phyloP scores from a whole-genome alignment of 805 yeast genomes.

The Metschnikowia peoriensis region DNA sequence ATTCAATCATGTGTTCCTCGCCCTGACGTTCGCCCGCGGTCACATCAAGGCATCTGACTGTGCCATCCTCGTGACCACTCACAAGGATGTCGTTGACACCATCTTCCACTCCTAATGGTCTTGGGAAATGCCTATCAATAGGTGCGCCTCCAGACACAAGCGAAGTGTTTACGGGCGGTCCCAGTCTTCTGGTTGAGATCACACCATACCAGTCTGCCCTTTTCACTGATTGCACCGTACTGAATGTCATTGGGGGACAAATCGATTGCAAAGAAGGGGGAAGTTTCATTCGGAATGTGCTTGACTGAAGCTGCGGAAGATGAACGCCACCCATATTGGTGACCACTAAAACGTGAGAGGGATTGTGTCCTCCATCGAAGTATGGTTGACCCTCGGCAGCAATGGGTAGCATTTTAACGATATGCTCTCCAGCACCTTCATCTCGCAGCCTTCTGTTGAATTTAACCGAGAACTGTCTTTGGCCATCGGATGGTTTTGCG shows the following conservation, averaged over 20 bases:
- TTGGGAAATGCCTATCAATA: constrained; percentile 31
- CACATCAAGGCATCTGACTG: constrained; percentile 80
- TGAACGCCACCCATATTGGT: constrained; percentile 65
- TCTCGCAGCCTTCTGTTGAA: constrained; percentile 22
- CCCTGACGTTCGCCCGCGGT: constrained; percentile 61
- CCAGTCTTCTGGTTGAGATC: constrained; percentile 39
- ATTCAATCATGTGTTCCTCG: constrained; percentile 30
- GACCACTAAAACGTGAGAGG: constrained; percentile 57
- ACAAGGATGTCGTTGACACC: constrained; percentile 53
- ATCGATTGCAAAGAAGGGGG: constrained; percentile 83
- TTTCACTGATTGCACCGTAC: constrained; percentile 52
- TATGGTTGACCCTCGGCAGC: constrained; percentile 56
- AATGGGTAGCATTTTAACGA: constrained; percentile 31
- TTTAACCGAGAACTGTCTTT: constrained; percentile 26
- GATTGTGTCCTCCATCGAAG: constrained; percentile 78
- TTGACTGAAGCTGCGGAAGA: constrained; percentile 17
- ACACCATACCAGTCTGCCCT: constrained; percentile 72
- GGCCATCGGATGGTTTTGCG: constrained; percentile 51
- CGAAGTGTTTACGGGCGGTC: constrained; percentile 40
- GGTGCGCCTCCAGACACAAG: constrained; percentile 83
- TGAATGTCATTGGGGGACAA: constrained; percentile 64
- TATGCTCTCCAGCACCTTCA: constrained; percentile 21
- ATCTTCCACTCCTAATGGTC: constrained; percentile 35
- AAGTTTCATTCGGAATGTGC: constrained; percentile 38
- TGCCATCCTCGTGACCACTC: constrained; percentile 86